Conservation (phyloP, 176 grass and related monocot genomes). For the Zizania latifolia region DNA sequence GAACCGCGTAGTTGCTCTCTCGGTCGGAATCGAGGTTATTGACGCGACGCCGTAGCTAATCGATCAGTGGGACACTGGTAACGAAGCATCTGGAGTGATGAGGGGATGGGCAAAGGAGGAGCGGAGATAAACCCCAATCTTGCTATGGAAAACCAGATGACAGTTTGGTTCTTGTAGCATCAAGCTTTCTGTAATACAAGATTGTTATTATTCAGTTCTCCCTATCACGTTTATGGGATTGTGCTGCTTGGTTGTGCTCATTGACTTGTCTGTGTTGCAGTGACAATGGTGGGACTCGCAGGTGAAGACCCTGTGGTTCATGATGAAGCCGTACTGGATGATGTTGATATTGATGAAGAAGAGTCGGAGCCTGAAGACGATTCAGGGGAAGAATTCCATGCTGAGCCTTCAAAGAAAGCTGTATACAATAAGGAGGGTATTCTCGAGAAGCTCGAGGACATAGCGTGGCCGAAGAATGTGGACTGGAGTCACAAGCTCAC, state of each 20-base stretch:
- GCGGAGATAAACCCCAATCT: too few relatives aligned
- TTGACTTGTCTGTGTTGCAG: neutral
- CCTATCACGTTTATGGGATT: neutral
- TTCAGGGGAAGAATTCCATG: conserved; percentile 46
- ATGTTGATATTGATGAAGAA: conserved; percentile 30
- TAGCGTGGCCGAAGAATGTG: conserved; percentile 66
- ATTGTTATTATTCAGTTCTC: too few relatives aligned
- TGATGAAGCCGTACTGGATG: conserved; percentile 28
- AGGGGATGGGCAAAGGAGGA: too few relatives aligned
- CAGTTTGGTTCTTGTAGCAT: too few relatives aligned
- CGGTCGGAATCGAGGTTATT: too few relatives aligned
- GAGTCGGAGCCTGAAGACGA: conserved; percentile 42
- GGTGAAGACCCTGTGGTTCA: conserved; percentile 14
- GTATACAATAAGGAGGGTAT: conserved; percentile 69
- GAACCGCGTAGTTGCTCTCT: too few relatives aligned
- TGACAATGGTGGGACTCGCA: conserved; percentile 23
- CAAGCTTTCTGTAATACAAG: too few relatives aligned
- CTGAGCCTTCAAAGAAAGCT: conserved; percentile 54
- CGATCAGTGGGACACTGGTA: too few relatives aligned
- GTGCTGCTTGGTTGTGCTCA: neutral
- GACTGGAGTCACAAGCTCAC: conserved; percentile 84
- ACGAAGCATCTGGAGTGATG: too few relatives aligned
- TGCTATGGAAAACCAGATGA: too few relatives aligned
- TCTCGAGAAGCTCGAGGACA: conserved; percentile 80
- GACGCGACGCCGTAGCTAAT: too few relatives aligned